Evolutionary conservation across 2,329 filamentous ascomycete species (phyloP).

Genomic region (Cadophora sp.): DNA sequence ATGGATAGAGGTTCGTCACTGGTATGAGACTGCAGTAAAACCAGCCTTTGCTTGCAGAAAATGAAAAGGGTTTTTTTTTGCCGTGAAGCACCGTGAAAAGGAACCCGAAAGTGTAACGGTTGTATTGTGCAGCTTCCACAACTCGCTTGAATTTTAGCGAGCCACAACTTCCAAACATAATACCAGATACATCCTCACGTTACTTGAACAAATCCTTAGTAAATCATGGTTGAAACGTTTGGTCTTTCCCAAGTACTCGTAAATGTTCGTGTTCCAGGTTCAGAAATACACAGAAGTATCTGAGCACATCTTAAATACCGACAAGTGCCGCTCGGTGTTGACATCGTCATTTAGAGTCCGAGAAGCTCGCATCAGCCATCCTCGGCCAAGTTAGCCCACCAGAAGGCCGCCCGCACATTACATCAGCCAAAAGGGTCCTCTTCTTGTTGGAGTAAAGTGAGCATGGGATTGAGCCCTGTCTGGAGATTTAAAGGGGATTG

Average conservation of each 20-base stretch:
- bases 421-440: background rate
- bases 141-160: too few relatives aligned
- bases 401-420: background rate
- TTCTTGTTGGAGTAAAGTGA: background rate
- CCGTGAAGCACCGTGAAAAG: too few relatives aligned
- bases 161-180: too few relatives aligned
- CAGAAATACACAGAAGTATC: background rate
- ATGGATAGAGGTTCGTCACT: background rate
- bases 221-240: background rate
- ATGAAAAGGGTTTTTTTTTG: too few relatives aligned
- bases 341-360: background rate
- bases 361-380: background rate
- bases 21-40: too few relatives aligned
- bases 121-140: too few relatives aligned
- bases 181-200: too few relatives aligned
- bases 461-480: background rate
- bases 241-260: background rate
- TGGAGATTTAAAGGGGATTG: background rate
- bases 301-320: background rate
- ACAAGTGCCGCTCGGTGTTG: background rate
- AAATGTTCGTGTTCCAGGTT: background rate
- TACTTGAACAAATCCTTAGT: too few relatives aligned
- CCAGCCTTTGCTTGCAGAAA: too few relatives aligned
- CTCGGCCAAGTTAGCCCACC: background rate
- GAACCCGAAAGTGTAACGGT: too few relatives aligned